Percentiles rank a stretch among this genome's conserved stretches.
phyloP scores from a whole-genome alignment of 179 eudicot species.

The Dionaea muscipula region DNA sequence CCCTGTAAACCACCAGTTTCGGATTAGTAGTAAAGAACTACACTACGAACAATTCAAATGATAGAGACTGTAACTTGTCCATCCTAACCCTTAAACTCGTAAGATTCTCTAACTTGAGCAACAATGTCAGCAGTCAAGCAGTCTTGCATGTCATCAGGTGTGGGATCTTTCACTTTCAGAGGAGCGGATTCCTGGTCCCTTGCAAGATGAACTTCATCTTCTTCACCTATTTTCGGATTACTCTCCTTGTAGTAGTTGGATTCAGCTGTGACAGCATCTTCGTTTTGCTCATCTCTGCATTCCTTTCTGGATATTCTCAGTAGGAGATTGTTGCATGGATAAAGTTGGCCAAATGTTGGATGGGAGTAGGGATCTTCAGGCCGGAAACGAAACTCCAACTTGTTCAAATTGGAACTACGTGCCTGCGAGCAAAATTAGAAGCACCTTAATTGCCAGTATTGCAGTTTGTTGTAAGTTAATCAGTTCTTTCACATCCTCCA shows the following conservation, averaged over 20 bases:
- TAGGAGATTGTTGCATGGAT: conserved; percentile 47
- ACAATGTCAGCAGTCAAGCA: conserved; percentile 58
- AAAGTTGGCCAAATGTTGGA: conserved; percentile 62
- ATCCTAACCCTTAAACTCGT: conserved; percentile 62
- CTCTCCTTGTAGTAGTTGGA: conserved; percentile 1
- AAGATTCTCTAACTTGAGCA: conserved; percentile 58
- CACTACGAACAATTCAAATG: not conserved
- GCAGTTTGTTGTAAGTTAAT: not conserved
- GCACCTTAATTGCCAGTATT: not conserved
- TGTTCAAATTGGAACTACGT: conserved; percentile 44
- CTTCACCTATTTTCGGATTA: not conserved
- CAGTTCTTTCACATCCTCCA: not conserved
- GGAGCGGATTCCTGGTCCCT: conserved; percentile 12
- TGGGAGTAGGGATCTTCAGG: conserved; percentile 92
- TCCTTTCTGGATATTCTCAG: conserved; percentile 49
- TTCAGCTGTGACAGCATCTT: conserved; percentile 7
- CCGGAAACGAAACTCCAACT: conserved; percentile 81
- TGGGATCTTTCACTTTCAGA: conserved; percentile 13
- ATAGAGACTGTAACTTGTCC: not conserved
- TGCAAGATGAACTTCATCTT: conserved; percentile 2
- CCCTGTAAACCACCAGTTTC: conserved; percentile 27
- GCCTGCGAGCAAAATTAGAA: conserved; percentile 34
- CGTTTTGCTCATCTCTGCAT: conserved; percentile 14
- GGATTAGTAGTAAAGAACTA: not conserved
- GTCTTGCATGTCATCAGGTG: conserved; percentile 15